Conservation (phyloP, 2,329 filamentous ascomycete genomes). For the Monilinia laxa region DNA sequence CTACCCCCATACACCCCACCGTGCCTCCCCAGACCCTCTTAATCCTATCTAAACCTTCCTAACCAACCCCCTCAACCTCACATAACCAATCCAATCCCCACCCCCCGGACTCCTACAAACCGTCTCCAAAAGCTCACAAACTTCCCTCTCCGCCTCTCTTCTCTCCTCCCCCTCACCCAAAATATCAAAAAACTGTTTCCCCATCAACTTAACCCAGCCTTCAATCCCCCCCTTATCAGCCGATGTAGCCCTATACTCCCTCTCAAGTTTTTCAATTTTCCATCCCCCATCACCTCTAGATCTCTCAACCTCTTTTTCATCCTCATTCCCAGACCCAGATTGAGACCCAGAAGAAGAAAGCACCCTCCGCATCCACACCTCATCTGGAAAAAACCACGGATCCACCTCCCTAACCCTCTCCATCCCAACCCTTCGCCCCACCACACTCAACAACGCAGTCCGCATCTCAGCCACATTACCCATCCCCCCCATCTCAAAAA, state of each 20-base stretch:
- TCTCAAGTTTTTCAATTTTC: slow-evolving; percentile 51
- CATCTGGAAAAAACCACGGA: slow-evolving; percentile 73
- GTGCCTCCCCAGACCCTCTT: too few species aligned
- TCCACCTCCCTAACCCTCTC: slow-evolving; percentile 49
- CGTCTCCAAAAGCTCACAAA: slow-evolving; percentile 53
- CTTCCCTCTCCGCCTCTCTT: slow-evolving; percentile 55
- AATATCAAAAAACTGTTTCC: slow-evolving; percentile 55
- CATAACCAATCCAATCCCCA: slow-evolving; percentile 56
- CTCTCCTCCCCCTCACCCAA: slow-evolving; percentile 46
- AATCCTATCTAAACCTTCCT: slow-evolving; percentile 40
- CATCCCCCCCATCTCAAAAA: slow-evolving; percentile 70
- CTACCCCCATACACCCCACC: too few species aligned
- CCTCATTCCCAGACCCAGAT: too few species aligned
- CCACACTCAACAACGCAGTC: slow-evolving; percentile 52
- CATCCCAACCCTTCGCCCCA: slow-evolving; percentile 53
- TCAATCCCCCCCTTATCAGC: slow-evolving; percentile 59
- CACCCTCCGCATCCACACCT: slow-evolving; percentile 52
- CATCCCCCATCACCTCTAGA: slow-evolving; percentile 43
- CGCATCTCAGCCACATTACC: slow-evolving; percentile 66
- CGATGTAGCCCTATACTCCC: slow-evolving; percentile 63
- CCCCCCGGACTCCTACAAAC: slow-evolving; percentile 58
- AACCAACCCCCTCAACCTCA: slow-evolving; percentile 52
- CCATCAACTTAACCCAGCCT: slow-evolving; percentile 67
- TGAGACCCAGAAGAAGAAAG: slow-evolving; percentile 23
- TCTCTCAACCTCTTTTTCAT: slow-evolving; percentile 38